Base-by-base conservation (phyloP, 306 rosid species). In the Glycine soja region DNA sequence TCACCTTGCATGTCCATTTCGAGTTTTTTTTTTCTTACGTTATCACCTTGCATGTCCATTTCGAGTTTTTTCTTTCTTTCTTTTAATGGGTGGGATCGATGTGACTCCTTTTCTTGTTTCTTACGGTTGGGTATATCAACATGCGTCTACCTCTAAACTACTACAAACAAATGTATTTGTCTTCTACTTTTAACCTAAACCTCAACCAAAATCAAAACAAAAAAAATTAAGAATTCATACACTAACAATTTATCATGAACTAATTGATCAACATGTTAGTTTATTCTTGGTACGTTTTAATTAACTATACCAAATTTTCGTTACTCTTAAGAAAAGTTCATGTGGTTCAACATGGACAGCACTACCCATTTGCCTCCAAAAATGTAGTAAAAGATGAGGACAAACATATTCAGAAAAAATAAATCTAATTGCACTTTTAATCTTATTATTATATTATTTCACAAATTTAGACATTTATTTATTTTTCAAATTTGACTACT, bases 31-130 rank as follows among this genome's bases (percentile, higher is more conserved):
- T 24, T 38, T 82, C 24, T n/a, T n/a, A 63, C n/a, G 32, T 71
- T 58, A 72, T 77, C 56, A 47, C 42, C 30, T 53, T 83, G 46
- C 10, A 54, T 72, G 71, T 64, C 83, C 3, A 64, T 34, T 78
- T 83, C 76, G 10, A 69, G 58, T 3, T 30, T 56, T 66, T 48
- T 80, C 13, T n/a, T n/a, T 66, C 30, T 57, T 57, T n/a, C n/a
- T n/a, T 48, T 82, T 40, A n/a, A 70, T 53, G 64, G 71, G 42
- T 83, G 56, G 53, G 63, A 43, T 38, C 40, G 72, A 83, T 43
- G 71, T 78, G 83, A 83, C 83, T 45, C 15, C 43, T 77, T 62
- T 78, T 6, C 75, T 70, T 71, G 74, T 82, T 71, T 46, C 85
- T 45, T 3, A 77, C 77, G 74, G 82, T 76, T 77, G 53, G 62